Evolutionary conservation across 1,284 basidiomycete species (phyloP), one percentile per base, ranked within the genome.

Genomic region (Veloboletus limbatus): DNA sequence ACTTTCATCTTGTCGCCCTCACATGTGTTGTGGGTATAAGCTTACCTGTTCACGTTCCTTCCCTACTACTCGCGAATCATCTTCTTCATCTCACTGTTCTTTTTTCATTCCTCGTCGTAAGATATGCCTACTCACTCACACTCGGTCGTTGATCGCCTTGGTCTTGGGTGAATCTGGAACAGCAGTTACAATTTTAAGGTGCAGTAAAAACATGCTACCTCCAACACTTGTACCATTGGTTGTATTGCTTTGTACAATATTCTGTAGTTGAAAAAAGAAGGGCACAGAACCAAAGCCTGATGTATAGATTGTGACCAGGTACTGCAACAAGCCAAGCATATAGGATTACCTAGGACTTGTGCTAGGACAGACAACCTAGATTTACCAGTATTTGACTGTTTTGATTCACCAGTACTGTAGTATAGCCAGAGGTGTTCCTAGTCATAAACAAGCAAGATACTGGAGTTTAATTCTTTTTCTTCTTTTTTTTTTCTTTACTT

Each of bases 181-280:
- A 6, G 36, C 16, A 54, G 27, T 35, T 48, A 43, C 57, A 55
- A 46, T 46, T 47, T 40, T 50, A 53, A 0, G 36, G 58, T 59
- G 64, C 41, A 40, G 20, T 40, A 40, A 36, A 40, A 36, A 41
- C 40, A 45, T n/a, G n/a, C 6, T 32, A 32, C 22, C 27, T 35
- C 17, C 31, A n/a, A 40, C 49, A 53, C 20, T 41, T 62, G 52
- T 59, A 62, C 52, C 34, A 50, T 41, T 43, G 24, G 34, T 49
- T 58, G 59, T 58, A 51, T 46, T 18, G 30, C 35, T 35, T 42
- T 59, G 52, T 64, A 53, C 22, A 39, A 37, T 37, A 64, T 5
- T 31, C 8, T 56, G 46, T 58, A 53, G 13, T 48, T 58, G 48
- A 48, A 52, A 26, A 58, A 55, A 31, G 24, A 36, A 40, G 40